Evolutionary conservation across 768 basidiomycete species (phyloP), one percentile per base, ranked within the genome.

Genomic region (Pisolithus marmoratus): DNA sequence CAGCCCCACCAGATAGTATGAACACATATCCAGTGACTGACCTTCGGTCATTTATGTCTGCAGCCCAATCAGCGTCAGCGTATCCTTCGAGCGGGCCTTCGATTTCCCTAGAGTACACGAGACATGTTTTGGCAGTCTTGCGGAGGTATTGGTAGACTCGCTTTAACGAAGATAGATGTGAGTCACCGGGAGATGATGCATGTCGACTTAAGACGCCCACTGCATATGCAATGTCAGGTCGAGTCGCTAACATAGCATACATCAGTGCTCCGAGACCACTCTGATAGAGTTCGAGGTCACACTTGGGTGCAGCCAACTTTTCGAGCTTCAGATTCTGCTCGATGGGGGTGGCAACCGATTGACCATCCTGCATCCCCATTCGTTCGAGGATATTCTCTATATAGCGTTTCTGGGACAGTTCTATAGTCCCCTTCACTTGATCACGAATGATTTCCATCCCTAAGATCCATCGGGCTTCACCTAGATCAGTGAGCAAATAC

Each of bases 1-100:
- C 60, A 2, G 70, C 59, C 5, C 68, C 73, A 0, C 70, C 68
- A 22, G 58, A 59, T 37, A 72, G 46, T 8, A 63, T 60, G 61
- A 63, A 71, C 9, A 48, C 64, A 51, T 57, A 71, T 17, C 66
- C 71, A 31, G 52, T 71, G 11, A 65, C 34, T 34, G 37, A 34
- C 4, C 22, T 14, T 15, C 8, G 36, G 27, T 54, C 43, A 26
- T 57, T 45, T 11, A 31, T 6, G 19, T 57, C 48, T 2, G 23
- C n/a, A 12, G 51, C 56, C 50, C 55, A 54, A 24, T 60, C 58
- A 5, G 56, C 51, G 38, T 60, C 54, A 4, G 48, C 23, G 15
- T 37, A 52, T 5, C 51, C 56, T 4, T 42, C 14, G 7, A 52
- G 23, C 2, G 27, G n/a, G 8, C 9, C 29, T 11, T 40, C 14